Evolutionary conservation across 768 basidiomycete genomes (phyloP).

Genomic region (Psilocybe tampanensis): DNA sequence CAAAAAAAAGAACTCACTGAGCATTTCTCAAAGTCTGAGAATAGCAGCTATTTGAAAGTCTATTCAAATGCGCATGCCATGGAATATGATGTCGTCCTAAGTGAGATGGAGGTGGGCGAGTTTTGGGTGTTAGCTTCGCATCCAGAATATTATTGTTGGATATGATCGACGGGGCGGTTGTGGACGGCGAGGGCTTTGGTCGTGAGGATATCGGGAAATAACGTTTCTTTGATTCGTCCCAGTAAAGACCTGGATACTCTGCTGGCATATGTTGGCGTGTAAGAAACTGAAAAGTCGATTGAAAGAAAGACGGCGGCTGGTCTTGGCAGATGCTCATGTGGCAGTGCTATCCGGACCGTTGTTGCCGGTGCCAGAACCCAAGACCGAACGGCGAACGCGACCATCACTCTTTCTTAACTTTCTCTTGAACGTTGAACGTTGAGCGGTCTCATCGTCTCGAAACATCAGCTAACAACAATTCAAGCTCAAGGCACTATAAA

Average conservation of each 20-base stretch:
- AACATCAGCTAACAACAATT: too few relatives aligned
- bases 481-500: too few relatives aligned
- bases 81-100: constrained; percentile 9
- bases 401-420: too few relatives aligned
- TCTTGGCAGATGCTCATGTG: too few relatives aligned
- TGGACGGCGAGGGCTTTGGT: constrained; percentile 24
- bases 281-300: too few relatives aligned
- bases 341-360: too few relatives aligned
- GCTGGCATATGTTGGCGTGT: constrained; percentile 42
- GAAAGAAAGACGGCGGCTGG: too few relatives aligned
- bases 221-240: constrained; percentile 50
- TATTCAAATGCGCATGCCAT: constrained; percentile 15
- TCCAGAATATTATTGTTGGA: constrained; percentile 5
- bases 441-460: too few relatives aligned
- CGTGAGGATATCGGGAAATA: constrained; percentile 58
- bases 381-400: too few relatives aligned
- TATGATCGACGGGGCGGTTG: constrained; percentile 13
- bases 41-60: constrained; percentile 9
- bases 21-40: constrained; percentile 9
- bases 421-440: too few relatives aligned
- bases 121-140: not conserved
- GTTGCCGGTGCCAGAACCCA: too few relatives aligned
- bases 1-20: constrained; percentile 16
- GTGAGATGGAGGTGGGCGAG: not conserved
- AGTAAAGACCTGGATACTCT: constrained; percentile 59